Base-by-base conservation (phyloP, 352 stramenopile species). In the Pilasporangium apinafurcum region DNA sequence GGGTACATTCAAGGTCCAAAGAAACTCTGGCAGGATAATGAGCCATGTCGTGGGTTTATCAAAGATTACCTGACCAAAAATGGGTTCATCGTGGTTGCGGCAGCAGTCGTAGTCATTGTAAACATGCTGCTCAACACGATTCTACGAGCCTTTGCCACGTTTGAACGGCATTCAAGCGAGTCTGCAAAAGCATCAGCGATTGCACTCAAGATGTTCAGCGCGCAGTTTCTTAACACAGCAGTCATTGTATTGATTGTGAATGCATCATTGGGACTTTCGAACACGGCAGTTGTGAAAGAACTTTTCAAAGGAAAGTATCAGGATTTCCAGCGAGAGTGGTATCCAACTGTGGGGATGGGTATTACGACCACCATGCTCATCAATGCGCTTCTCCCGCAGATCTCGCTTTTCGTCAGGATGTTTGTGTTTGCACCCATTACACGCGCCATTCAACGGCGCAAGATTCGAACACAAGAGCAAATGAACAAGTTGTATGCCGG, bases 231-330 rank as follows among this genome's bases (percentile, higher is more conserved):
- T 29, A 84, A 75, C 38, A 84, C 71, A 2, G 68, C 67, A 6
- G 33, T 84, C 5, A 74, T 84, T 36, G 60, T 80, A 2, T 56
- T 83, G 1, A 33, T 83, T 6, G 58, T 83, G n/a, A 83, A 83
- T 21, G 67, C 67, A 0, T 51, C 60, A 0, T 59, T 77, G 12
- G 59, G 59, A 0, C 44, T 75, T 17, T 43, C 37, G 2, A 27
- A 21, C 1, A 53, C 69, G 6, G 54, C 67, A 0, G 45, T 76
- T 6, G 38, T 59, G 2, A 55, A 64, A 9, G 48, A 64, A 12
- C 44, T 81, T 9, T 39, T 81, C 2, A 64, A 65, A 3, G 70
- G 70, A 25, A 61, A 68, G 33, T 83, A 54, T 32, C 34, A 38
- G 9, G 70, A 83, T 26, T 82, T 84, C 37, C 41, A 77, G 44